Evolutionary conservation across 192 early-diverging fungal genomes (phyloP), one percentile per base, ranked within the genome.

Genomic region (Podochytrium sp.): DNA sequence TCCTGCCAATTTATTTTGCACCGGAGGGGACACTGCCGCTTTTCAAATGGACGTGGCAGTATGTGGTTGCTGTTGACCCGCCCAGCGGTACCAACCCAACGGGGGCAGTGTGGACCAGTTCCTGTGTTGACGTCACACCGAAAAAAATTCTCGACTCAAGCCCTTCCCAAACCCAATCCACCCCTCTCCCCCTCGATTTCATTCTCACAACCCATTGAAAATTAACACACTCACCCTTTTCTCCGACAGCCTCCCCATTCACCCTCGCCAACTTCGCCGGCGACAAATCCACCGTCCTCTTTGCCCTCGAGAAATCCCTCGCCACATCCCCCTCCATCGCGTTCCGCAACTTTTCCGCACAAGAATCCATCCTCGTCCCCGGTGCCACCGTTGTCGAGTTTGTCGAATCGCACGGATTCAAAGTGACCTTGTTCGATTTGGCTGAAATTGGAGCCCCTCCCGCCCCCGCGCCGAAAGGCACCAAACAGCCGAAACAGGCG

Each of bases 231-330:
- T n/a, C n/a, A n/a, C n/a, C n/a, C n/a, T n/a, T n/a, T n/a, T n/a
- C n/a, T n/a, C n/a, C n/a, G n/a, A n/a, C 71, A 90, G 92, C 91
- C 7, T 92, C 92, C 69, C 93, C 92, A 25, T 94, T 94, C 80
- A 83, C 87, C 14, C 76, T 94, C 66, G 80, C 78, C 30, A 85
- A 90, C 66, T 86, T 93, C 25, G 33, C 53, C 51, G 65, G 81
- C 34, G 81, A 88, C 78, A 80, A 90, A 39, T 76, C 84, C 35
- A 71, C 84, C 39, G 82, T 96, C 52, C 85, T 82, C n/a, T 76
- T 94, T 34, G 89, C 94, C 33, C 80, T 95, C 37, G 94, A 95
- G 70, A 74, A 85, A 81, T 80, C 81, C 64, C 78, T 95, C 63
- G 72, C 91, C 55, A 68, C 70, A 39, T 63, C 80, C 29, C 73